phyloP scores from a whole-genome alignment of 192 early-diverging fungal species.

The Oehlia diaphana region DNA sequence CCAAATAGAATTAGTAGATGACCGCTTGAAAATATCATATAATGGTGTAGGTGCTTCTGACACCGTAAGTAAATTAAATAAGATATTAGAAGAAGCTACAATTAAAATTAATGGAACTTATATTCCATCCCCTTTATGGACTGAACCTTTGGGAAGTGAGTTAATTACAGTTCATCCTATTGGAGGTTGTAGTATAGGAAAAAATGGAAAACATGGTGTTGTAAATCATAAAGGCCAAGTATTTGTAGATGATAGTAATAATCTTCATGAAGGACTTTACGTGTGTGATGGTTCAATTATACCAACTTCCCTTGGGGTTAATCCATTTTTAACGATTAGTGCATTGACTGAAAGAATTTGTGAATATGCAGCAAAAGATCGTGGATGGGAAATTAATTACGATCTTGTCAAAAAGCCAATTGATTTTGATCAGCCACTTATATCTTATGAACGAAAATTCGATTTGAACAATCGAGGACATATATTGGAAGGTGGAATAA shows the following conservation, averaged over 20 bases:
- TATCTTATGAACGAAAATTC: slow-evolving; percentile 9
- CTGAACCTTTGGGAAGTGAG: slow-evolving; percentile 24
- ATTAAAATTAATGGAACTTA: slow-evolving; percentile 36
- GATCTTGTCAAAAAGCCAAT: slow-evolving; percentile 33
- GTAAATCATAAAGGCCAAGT: slow-evolving; percentile 53
- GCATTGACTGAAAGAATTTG: slow-evolving; percentile 46
- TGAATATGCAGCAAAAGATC: slow-evolving; percentile 38
- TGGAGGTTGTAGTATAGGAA: slow-evolving; percentile 46
- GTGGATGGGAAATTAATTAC: slow-evolving; percentile 45
- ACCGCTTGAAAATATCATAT: slow-evolving; percentile 39
- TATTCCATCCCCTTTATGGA: slow-evolving; percentile 40
- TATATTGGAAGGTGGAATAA: slow-evolving; percentile 26
- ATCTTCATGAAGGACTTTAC: slow-evolving; percentile 48
- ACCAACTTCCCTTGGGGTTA: slow-evolving; percentile 48
- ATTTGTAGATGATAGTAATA: slow-evolving; percentile 31
- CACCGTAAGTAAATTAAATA: slow-evolving; percentile 35
- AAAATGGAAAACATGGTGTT: slow-evolving; percentile 38
- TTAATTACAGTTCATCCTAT: slow-evolving; percentile 51
- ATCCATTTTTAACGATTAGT: slow-evolving; percentile 53
- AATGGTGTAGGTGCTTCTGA: slow-evolving; percentile 36
- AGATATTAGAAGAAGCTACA: slow-evolving; percentile 32
- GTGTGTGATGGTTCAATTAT: slow-evolving; percentile 50
- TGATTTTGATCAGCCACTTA: slow-evolving; percentile 36
- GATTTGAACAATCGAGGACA: neutral
- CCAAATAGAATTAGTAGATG: slow-evolving; percentile 36